Percentiles rank a stretch among this genome's conserved stretches.
These are phyloP conservation scores for Ogataea ramenticola DNA, from an alignment of 805 yeast genomes.

Conservation along the genomic window DNA sequence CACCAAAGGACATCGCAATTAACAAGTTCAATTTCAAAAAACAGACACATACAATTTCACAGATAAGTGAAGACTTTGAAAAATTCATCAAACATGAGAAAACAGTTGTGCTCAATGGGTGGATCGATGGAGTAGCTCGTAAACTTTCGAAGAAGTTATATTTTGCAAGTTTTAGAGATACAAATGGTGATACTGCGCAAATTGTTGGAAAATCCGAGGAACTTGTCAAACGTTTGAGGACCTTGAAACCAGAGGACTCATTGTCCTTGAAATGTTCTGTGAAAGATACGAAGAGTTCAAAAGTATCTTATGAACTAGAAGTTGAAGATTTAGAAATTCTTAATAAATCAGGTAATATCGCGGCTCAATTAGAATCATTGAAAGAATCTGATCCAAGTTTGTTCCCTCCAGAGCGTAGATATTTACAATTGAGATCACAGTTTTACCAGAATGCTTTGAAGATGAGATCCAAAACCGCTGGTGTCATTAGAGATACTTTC, in stretches of 20 bases:
- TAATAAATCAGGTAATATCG: conserved; percentile 51
- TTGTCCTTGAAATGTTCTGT: conserved; percentile 54
- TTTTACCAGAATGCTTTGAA: conserved; percentile 49
- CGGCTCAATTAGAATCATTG: conserved; percentile 60
- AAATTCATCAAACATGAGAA: not conserved
- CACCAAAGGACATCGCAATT: conserved; percentile 6
- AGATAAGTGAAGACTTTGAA: not conserved
- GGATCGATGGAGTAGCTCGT: conserved; percentile 73
- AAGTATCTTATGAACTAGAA: conserved; percentile 46
- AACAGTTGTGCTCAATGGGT: conserved; percentile 47
- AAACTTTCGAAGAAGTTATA: conserved; percentile 55
- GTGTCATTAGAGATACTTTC: conserved; percentile 29
- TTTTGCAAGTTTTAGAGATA: conserved; percentile 74
- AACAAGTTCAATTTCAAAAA: conserved; percentile 22
- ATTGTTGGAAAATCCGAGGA: conserved; percentile 35
- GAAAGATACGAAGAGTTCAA: conserved; percentile 17
- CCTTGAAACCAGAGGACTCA: conserved; percentile 66
- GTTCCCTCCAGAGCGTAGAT: conserved; percentile 76
- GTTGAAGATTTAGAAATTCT: conserved; percentile 46
- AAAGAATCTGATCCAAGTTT: conserved; percentile 41
- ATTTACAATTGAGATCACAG: conserved; percentile 66
- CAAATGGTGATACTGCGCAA: conserved; percentile 61
- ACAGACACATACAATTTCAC: conserved; percentile 6
- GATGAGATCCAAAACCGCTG: conserved; percentile 49
- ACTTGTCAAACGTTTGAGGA: conserved; percentile 31